Conservation (phyloP, 257 asterid genomes). For the Solanum clarkiae region DNA sequence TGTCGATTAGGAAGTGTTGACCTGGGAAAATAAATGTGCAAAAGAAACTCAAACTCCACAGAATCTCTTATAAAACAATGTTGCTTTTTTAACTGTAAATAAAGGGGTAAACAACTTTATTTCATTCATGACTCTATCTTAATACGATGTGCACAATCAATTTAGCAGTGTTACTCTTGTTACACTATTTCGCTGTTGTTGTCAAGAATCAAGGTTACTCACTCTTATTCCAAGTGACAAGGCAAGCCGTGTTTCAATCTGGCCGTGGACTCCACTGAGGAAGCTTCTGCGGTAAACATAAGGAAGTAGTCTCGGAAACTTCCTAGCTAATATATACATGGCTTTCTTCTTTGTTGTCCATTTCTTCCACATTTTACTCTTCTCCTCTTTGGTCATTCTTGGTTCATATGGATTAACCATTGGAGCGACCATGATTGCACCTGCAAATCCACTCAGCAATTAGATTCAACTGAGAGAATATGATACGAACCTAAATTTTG, state of each 20-base stretch:
- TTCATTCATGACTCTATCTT: neutral
- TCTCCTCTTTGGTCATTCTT: conserved; percentile 63
- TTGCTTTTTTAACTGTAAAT: neutral
- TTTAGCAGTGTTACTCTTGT: neutral
- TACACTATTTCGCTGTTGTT: neutral
- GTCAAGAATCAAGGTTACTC: conserved; percentile 12
- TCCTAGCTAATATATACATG: conserved; percentile 57
- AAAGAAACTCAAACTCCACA: neutral
- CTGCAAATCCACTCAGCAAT: conserved; percentile 26
- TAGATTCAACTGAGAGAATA: neutral
- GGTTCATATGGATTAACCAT: conserved; percentile 89
- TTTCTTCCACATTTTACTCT: conserved; percentile 60
- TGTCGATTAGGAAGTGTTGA: conserved; percentile 6
- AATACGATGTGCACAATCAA: neutral
- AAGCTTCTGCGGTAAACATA: conserved; percentile 59
- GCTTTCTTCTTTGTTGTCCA: conserved; percentile 57
- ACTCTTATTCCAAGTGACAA: conserved; percentile 61
- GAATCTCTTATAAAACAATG: neutral
- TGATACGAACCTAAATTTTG: neutral
- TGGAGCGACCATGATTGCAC: conserved; percentile 91
- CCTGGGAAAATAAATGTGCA: neutral
- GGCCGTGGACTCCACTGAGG: conserved; percentile 73
- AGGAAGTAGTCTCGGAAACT: conserved; percentile 61
- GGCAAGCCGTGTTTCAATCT: conserved; percentile 51
- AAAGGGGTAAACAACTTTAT: neutral